These are phyloP conservation scores for Oryza glumipatula DNA, from an alignment of 176 grass and related monocot species.

Conservation along the genomic window DNA sequence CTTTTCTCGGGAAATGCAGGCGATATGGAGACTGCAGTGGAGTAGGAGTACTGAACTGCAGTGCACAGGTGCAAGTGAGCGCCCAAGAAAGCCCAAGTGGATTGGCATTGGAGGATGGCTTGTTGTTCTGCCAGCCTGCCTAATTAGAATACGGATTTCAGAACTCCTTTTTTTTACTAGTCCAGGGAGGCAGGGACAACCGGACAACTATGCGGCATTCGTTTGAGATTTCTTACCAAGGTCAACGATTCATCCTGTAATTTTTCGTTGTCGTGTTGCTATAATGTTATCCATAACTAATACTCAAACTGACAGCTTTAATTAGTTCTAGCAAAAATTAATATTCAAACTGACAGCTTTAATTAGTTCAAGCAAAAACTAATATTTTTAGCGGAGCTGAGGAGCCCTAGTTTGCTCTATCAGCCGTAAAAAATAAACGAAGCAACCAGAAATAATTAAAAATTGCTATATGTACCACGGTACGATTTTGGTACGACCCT, in stretches of 20 bases:
- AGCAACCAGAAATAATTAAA: too few relatives aligned
- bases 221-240: neutral
- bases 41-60: slow-evolving; percentile 24
- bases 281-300: neutral
- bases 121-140: neutral
- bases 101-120: slow-evolving; percentile 16
- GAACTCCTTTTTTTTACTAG: too few relatives aligned
- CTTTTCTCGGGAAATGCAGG: slow-evolving; percentile 65
- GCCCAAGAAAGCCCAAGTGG: neutral
- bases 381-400: too few relatives aligned
- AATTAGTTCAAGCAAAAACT: too few relatives aligned
- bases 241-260: neutral
- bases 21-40: neutral
- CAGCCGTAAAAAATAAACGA: too few relatives aligned
- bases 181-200: neutral
- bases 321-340: too few relatives aligned
- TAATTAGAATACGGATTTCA: too few relatives aligned
- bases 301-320: too few relatives aligned
- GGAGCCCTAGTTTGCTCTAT: too few relatives aligned
- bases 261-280: neutral
- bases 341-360: too few relatives aligned
- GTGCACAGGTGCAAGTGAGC: slow-evolving; percentile 4
- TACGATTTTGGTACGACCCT: too few relatives aligned
- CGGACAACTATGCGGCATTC: neutral
- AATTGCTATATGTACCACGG: too few relatives aligned